A percentile compares a stretch with the other conserved stretches of the same genome.
Evolutionary conservation across 2,329 filamentous ascomycete species (phyloP).

Genomic region (Exophiala sideris): DNA sequence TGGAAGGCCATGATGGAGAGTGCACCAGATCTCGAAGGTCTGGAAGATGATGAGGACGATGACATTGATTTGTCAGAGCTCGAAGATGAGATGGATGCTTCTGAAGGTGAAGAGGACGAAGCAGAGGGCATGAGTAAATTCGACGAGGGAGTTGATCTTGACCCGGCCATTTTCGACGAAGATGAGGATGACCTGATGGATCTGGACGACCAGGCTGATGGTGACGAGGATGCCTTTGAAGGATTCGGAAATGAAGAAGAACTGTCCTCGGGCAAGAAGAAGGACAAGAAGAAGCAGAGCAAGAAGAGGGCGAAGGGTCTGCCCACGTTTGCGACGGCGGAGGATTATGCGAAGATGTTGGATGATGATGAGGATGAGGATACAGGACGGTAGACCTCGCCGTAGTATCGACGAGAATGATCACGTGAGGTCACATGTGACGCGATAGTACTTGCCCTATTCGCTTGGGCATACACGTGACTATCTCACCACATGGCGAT

Average conservation of each 20-base stretch:
- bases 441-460: too few relatives aligned
- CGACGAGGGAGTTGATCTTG: slow-evolving; percentile 33
- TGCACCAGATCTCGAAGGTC: slow-evolving; percentile 70
- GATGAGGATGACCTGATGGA: slow-evolving; percentile 56
- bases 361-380: slow-evolving; percentile 62
- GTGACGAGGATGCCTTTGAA: slow-evolving; percentile 19
- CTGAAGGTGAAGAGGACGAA: slow-evolving; percentile 46
- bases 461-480: too few relatives aligned
- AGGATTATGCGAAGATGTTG: slow-evolving; percentile 87
- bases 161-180: slow-evolving; percentile 35
- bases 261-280: not conserved
- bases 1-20: slow-evolving; percentile 87
- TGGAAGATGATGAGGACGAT: slow-evolving; percentile 56
- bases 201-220: slow-evolving; percentile 39
- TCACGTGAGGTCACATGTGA: too few relatives aligned
- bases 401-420: not conserved
- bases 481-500: too few relatives aligned
- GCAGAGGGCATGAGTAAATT: slow-evolving; percentile 46
- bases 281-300: slow-evolving; percentile 36
- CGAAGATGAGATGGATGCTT: slow-evolving; percentile 47
- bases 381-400: not conserved
- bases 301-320: slow-evolving; percentile 77
- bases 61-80: slow-evolving; percentile 52
- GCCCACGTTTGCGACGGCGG: slow-evolving; percentile 87
- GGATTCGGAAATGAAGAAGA: slow-evolving; percentile 13